phyloP scores from a whole-genome alignment of 176 grass and related monocot species.

The Zea luxurians region DNA sequence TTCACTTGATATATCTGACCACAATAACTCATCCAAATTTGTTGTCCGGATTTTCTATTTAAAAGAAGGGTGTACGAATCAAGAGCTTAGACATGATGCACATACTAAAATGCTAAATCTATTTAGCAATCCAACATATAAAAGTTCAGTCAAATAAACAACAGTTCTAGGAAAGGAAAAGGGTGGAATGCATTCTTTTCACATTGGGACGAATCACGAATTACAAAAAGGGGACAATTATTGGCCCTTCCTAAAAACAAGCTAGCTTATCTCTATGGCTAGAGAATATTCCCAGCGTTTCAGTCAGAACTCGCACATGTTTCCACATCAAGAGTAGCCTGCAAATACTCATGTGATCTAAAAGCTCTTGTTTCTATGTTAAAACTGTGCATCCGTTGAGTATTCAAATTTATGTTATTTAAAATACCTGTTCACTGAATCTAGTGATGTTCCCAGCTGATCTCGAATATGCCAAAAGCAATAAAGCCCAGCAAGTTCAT shows the following conservation, averaged over 20 bases:
- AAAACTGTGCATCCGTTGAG: conserved; percentile 15
- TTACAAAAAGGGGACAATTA: not conserved
- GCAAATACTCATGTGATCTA: conserved; percentile 22
- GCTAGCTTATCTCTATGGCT: not conserved
- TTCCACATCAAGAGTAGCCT: not conserved
- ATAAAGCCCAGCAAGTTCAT: conserved; percentile 91
- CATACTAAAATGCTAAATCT: conserved; percentile 2
- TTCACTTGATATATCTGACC: conserved; percentile 4
- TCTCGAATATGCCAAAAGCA: conserved; percentile 98
- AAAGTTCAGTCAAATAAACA: conserved; percentile 10
- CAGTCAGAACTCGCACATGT: not conserved
- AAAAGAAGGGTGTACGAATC: not conserved
- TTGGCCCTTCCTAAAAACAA: not conserved
- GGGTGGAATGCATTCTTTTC: no score
- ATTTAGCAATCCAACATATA: conserved; percentile 14
- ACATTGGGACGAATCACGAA: not conserved
- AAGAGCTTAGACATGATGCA: not conserved
- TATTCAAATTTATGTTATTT: conserved; percentile 16
- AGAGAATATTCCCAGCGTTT: not conserved
- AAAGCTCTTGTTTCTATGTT: not conserved
- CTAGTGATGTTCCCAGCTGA: conserved; percentile 74
- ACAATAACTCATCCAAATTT: not conserved
- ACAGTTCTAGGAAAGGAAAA: not conserved
- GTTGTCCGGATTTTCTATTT: not conserved
- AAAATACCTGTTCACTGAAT: conserved; percentile 86